phyloP scores from a whole-genome alignment of 2,329 filamentous ascomycete species.

The Talaromyces sp. region DNA sequence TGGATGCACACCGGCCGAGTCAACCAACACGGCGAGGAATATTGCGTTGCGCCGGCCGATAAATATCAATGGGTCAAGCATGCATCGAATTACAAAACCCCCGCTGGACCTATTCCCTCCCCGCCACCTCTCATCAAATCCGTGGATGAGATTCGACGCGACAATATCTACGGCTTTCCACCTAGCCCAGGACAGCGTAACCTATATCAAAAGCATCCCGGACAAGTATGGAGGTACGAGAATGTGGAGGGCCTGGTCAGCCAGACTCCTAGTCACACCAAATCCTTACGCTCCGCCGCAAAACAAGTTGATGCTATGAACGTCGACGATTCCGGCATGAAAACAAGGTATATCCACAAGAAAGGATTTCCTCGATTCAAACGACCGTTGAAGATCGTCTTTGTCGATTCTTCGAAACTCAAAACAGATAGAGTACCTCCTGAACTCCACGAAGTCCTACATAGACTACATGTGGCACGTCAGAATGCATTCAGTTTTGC shows the following conservation, averaged over 20 bases:
- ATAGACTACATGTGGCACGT: constrained; percentile 5
- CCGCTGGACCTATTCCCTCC: constrained; percentile 21
- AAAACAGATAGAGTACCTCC: no score
- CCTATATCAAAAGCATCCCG: constrained; percentile 19
- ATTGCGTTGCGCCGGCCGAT: constrained; percentile 20
- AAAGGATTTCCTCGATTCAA: constrained; percentile 6
- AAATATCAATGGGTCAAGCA: constrained; percentile 24
- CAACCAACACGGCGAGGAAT: constrained; percentile 28
- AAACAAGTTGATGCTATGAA: constrained; percentile 10
- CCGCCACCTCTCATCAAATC: constrained; percentile 26
- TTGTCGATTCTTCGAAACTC: constrained; percentile 13
- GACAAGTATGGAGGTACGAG: constrained; percentile 18
- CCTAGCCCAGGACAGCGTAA: constrained; percentile 29
- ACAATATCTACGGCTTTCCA: constrained; percentile 30
- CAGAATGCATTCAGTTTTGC: constrained; percentile 10
- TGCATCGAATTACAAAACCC: constrained; percentile 23
- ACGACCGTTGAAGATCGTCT: constrained; percentile 12
- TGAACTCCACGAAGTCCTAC: no score
- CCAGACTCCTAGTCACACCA: constrained; percentile 19
- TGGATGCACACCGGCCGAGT: constrained; percentile 28
- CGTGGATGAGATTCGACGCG: constrained; percentile 24
- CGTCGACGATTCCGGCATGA: constrained; percentile 19
- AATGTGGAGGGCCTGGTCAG: constrained; percentile 23
- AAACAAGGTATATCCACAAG: constrained; percentile 17
- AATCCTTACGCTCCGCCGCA: constrained; percentile 17